phyloP scores from a whole-genome alignment of 2,329 filamentous ascomycete species.

The Fusarium sororula region DNA sequence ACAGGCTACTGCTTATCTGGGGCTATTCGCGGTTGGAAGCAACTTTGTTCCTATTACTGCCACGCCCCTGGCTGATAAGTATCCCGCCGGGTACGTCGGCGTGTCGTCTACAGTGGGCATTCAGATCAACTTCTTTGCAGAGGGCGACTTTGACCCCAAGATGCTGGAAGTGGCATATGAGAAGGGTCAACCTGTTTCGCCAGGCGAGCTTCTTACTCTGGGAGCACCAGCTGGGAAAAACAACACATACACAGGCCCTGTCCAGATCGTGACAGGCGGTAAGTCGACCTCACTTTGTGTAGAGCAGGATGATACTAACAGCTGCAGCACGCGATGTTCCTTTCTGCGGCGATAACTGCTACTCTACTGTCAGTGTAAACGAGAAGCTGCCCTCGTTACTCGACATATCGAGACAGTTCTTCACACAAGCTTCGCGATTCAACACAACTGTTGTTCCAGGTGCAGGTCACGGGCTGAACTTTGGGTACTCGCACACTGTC shows the following conservation, averaged over 20 bases:
- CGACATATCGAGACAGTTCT: conserved; percentile 51
- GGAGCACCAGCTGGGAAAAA: conserved; percentile 47
- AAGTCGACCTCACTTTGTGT: conserved; percentile 20
- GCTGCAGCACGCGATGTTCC: conserved; percentile 57
- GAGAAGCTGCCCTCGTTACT: conserved; percentile 53
- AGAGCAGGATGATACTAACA: conserved; percentile 5
- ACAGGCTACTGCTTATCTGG: conserved; percentile 55
- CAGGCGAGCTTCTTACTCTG: conserved; percentile 68
- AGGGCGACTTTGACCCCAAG: conserved; percentile 63
- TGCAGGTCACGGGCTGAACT: conserved; percentile 62
- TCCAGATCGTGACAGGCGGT: conserved; percentile 67
- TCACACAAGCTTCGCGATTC: conserved; percentile 59
- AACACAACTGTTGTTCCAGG: conserved; percentile 62
- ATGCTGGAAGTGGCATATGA: conserved; percentile 57
- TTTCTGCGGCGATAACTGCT: conserved; percentile 71
- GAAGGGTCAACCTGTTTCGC: conserved; percentile 64
- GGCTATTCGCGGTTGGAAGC: conserved; percentile 54
- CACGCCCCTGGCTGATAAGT: conserved; percentile 42
- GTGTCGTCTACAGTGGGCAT: conserved; percentile 56
- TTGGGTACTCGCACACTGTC: conserved; percentile 49
- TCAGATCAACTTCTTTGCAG: conserved; percentile 62
- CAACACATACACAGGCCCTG: conserved; percentile 61
- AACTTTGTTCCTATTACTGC: conserved; percentile 57
- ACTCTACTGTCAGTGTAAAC: conserved; percentile 51
- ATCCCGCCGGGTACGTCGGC: conserved; percentile 63